A percentile compares a stretch with the other conserved stretches of the same genome.
Conservation (phyloP, 371 early-diverging fungal species). For the Funneliformis caledonium region DNA sequence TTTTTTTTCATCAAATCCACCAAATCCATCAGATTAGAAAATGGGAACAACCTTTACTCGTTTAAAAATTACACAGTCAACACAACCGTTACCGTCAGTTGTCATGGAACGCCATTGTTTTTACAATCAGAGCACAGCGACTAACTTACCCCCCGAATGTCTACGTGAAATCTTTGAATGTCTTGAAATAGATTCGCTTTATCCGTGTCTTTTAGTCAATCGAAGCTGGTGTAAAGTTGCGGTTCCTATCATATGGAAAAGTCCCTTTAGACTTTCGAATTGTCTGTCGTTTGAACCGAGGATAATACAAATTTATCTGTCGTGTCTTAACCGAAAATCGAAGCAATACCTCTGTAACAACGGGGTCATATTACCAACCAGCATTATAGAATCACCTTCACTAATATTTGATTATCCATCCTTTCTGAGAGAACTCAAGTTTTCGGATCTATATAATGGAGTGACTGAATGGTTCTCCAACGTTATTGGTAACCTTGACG, state of each 20-base stretch:
- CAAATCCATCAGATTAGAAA: not conserved
- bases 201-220: conserved; percentile 1
- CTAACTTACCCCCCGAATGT: not conserved
- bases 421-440: not conserved
- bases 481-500: not conserved
- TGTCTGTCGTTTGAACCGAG: not conserved
- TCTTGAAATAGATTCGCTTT: not conserved
- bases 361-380: not conserved
- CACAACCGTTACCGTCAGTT: not conserved
- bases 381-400: not conserved
- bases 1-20: too few species aligned
- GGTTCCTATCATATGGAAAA: conserved; percentile 1
- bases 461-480: not conserved
- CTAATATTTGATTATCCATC: not conserved
- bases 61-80: not conserved
- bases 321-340: not conserved
- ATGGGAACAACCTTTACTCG: not conserved
- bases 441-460: conserved; percentile 5
- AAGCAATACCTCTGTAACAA: not conserved
- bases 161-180: not conserved
- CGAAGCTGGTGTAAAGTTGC: not conserved
- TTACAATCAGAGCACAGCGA: not conserved
- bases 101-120: not conserved
- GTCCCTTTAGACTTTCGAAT: not conserved
- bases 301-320: not conserved